Conservation (phyloP, 2,329 filamentous ascomycete genomes). For the Penicillium concentricum region DNA sequence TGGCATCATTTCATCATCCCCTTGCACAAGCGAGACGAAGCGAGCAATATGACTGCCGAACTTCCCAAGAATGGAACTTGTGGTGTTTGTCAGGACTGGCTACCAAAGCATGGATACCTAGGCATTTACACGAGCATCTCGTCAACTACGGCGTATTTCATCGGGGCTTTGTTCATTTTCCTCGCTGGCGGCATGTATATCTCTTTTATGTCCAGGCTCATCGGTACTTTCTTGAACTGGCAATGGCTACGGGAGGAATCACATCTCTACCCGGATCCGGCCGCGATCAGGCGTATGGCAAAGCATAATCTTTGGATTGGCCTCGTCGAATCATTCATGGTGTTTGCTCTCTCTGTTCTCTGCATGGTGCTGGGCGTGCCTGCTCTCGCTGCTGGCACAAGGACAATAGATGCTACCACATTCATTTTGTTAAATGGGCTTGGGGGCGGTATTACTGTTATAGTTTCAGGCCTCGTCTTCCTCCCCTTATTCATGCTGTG, state of each 20-base stretch:
- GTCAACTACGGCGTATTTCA: rapidly evolving
- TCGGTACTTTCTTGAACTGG: neutral
- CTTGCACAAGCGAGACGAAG: constrained; percentile 12
- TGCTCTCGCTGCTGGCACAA: neutral
- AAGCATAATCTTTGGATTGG: neutral
- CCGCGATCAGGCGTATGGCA: neutral
- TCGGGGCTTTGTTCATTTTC: neutral
- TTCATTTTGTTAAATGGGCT: neutral
- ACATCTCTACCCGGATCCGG: neutral
- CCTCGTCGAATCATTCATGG: neutral
- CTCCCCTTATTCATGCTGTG: neutral
- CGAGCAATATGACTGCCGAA: neutral
- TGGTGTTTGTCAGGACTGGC: neutral
- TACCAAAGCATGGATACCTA: neutral
- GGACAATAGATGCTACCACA: neutral
- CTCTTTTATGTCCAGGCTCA: rapidly evolving
- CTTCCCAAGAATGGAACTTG: rapidly evolving
- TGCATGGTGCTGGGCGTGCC: neutral
- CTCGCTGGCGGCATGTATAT: neutral
- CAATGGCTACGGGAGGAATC: neutral
- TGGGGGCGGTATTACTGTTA: rapidly evolving
- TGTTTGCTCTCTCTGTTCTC: neutral
- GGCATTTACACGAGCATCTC: neutral
- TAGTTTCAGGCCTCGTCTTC: neutral
- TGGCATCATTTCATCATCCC: constrained; percentile 44